Evolutionary conservation across 1,284 basidiomycete species (phyloP).

Genomic region (Papiliotrema flavescens): DNA sequence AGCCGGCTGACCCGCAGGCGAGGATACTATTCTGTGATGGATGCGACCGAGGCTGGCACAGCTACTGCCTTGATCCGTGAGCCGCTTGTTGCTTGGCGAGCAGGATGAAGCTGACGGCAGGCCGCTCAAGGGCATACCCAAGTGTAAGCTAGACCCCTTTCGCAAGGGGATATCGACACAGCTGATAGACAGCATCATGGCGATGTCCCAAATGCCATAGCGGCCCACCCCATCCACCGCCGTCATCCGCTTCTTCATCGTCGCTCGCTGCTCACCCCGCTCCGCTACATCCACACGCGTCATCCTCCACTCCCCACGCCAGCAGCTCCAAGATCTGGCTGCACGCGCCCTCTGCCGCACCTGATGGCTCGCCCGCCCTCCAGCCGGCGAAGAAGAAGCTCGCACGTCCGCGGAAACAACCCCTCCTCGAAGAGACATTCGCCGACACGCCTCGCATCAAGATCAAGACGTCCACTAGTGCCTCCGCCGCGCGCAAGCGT

Average conservation of each 20-base stretch:
- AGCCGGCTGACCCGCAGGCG: slow-evolving; percentile 55
- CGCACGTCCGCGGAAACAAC: too few species aligned
- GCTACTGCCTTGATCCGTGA: slow-evolving; percentile 73
- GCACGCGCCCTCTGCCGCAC: too few species aligned
- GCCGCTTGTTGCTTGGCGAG: slow-evolving; percentile 22
- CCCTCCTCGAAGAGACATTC: too few species aligned
- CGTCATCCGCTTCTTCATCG: neutral
- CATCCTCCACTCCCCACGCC: neutral
- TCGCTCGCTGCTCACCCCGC: neutral
- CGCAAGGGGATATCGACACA: too few species aligned
- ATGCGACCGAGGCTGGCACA: slow-evolving; percentile 95
- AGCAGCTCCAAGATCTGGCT: too few species aligned
- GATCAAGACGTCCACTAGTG: too few species aligned
- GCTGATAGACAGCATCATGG: slow-evolving; percentile 23
- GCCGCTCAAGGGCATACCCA: slow-evolving; percentile 50
- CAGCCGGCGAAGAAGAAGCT: too few species aligned
- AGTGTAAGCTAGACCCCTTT: too few species aligned
- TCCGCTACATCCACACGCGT: neutral
- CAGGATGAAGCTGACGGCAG: slow-evolving; percentile 13
- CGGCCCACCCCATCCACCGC: neutral
- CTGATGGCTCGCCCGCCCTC: too few species aligned
- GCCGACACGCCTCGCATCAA: too few species aligned
- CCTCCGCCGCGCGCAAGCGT: too few species aligned
- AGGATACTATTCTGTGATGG: slow-evolving; percentile 87
- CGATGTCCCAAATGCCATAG: slow-evolving; percentile 22